Conservation (phyloP, 805 yeast genomes). For the Wickerhamia fluorescens region DNA sequence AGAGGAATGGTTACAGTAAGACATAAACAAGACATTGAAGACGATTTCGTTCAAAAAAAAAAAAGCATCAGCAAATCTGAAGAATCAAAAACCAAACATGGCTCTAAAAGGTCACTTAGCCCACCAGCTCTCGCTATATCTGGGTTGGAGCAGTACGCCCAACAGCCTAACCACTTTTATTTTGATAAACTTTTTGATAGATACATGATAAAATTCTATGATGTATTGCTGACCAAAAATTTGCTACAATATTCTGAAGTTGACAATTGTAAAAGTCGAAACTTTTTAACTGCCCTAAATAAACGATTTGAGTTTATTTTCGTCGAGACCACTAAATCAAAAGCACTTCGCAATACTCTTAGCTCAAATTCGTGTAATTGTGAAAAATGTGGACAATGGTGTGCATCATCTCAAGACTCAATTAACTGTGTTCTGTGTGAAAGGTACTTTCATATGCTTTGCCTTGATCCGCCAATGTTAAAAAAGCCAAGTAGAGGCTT, state of each 20-base stretch:
- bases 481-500: constrained; percentile 81
- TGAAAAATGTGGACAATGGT: constrained; percentile 79
- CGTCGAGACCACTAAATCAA: constrained; percentile 61
- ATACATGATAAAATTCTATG: constrained; percentile 77
- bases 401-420: constrained; percentile 57
- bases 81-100: constrained; percentile 6
- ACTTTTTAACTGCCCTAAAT: constrained; percentile 53
- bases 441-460: constrained; percentile 66
- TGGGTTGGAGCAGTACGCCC: constrained; percentile 43
- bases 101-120: too few relatives aligned
- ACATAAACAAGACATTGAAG: constrained; percentile 60
- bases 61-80: not conserved
- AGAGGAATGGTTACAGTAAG: constrained; percentile 71
- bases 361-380: constrained; percentile 50
- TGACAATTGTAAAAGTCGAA: constrained; percentile 46
- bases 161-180: constrained; percentile 66
- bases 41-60: constrained; percentile 15
- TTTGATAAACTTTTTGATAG: constrained; percentile 82
- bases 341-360: constrained; percentile 56
- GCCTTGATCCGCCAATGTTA: constrained; percentile 77
- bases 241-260: constrained; percentile 29
- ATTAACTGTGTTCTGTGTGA: constrained; percentile 77
- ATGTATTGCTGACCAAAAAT: constrained; percentile 56
- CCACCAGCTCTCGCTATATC: constrained; percentile 8
- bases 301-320: constrained; percentile 69